phyloP scores from a whole-genome alignment of 208 protist species.

The Novymonas esmeraldas region DNA sequence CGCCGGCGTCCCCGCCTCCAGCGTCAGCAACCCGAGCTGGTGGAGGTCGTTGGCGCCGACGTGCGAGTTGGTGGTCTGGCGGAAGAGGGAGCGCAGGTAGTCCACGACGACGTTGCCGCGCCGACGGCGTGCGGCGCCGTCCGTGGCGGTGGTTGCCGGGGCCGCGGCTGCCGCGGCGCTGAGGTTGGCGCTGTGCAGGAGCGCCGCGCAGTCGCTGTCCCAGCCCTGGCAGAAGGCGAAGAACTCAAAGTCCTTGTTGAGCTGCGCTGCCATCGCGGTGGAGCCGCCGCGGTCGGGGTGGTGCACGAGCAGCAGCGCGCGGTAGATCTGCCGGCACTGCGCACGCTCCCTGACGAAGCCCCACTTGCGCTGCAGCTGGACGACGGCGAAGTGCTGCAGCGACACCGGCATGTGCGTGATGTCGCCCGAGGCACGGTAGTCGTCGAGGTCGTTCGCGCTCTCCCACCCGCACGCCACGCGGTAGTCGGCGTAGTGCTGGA shows the following conservation, averaged over 20 bases:
- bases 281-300: constrained; percentile 74
- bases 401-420: constrained; percentile 69
- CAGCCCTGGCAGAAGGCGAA: constrained; percentile 76
- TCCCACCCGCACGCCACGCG: constrained; percentile 79
- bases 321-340: constrained; percentile 65
- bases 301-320: constrained; percentile 65
- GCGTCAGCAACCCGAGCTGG: constrained; percentile 62
- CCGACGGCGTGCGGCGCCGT: constrained; percentile 22
- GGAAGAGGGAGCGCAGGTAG: constrained; percentile 76
- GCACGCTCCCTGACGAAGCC: constrained; percentile 66
- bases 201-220: constrained; percentile 46
- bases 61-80: constrained; percentile 57
- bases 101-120: constrained; percentile 55
- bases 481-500: constrained; percentile 84
- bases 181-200: constrained; percentile 28
- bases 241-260: constrained; percentile 78
- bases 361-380: constrained; percentile 80
- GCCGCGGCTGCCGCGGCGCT: constrained; percentile 10
- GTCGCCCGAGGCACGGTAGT: constrained; percentile 67
- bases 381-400: constrained; percentile 79
- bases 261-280: constrained; percentile 56
- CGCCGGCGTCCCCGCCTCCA: constrained; percentile 46
- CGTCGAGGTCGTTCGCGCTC: constrained; percentile 61
- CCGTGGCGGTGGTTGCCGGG: constrained; percentile 7
- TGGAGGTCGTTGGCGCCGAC: constrained; percentile 60